These are phyloP conservation scores for Pleurostoma richardsiae DNA, from an alignment of 2,329 filamentous ascomycete species.

Conservation along the genomic window DNA sequence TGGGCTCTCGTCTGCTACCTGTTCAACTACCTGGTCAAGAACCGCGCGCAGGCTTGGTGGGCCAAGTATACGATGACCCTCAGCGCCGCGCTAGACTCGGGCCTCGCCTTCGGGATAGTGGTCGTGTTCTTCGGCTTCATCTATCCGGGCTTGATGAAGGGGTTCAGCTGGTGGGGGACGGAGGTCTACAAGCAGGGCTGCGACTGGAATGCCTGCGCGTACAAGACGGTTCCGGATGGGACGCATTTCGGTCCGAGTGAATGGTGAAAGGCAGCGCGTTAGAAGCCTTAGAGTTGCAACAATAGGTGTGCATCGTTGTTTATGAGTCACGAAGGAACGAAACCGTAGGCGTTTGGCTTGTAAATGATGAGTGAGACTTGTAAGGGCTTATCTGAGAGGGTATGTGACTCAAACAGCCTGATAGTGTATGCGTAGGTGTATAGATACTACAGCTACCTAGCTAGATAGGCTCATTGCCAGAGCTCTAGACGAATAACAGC, in stretches of 20 bases:
- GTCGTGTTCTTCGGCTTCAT: conserved; percentile 82
- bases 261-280: conserved; percentile 37
- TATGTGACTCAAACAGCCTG: no score
- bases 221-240: conserved; percentile 57
- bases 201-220: conserved; percentile 78
- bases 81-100: conserved; percentile 76
- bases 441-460: no score
- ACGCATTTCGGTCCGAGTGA: conserved; percentile 60
- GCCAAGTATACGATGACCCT: conserved; percentile 88
- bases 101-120: conserved; percentile 75
- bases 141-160: conserved; percentile 70
- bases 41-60: conserved; percentile 73
- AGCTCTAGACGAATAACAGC: no score
- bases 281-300: neutral
- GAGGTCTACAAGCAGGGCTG: conserved; percentile 80
- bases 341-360: neutral
- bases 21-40: conserved; percentile 74
- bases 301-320: neutral
- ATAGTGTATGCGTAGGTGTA: no score
- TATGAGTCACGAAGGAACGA: neutral
- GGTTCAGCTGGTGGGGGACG: conserved; percentile 84
- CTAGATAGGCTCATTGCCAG: no score
- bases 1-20: conserved; percentile 82
- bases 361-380: no score
- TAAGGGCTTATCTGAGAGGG: no score